Evolutionary conservation across 1,139 yeast species (phyloP).

Genomic region (Sugiyamaella castrensis): DNA sequence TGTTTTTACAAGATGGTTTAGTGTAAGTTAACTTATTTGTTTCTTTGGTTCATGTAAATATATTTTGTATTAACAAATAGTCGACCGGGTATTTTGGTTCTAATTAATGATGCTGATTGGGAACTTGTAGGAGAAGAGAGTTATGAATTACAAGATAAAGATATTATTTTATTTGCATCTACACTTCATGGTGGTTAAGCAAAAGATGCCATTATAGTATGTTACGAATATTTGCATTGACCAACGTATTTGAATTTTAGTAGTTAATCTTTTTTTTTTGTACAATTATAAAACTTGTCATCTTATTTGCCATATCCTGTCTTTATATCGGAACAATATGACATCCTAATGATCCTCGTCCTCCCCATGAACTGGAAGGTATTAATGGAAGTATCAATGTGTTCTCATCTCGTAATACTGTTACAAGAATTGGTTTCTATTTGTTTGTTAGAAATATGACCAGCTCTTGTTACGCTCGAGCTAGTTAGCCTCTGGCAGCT

Average conservation of each 20-base stretch:
- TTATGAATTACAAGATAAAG: slow-evolving; percentile 70
- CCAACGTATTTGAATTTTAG: no score
- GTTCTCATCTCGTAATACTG: slow-evolving; percentile 39
- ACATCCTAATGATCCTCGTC: slow-evolving; percentile 74
- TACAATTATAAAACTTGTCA: no score
- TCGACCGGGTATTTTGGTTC: slow-evolving; percentile 88
- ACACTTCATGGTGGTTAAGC: slow-evolving; percentile 89
- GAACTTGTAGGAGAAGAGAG: slow-evolving; percentile 88
- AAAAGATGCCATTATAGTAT: no score
- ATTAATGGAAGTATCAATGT: slow-evolving; percentile 39
- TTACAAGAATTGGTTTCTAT: slow-evolving; percentile 38
- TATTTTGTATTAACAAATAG: slow-evolving; percentile 32
- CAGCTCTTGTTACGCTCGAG: no score
- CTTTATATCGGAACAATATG: slow-evolving; percentile 49
- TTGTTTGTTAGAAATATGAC: slow-evolving; percentile 7
- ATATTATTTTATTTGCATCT: slow-evolving; percentile 80
- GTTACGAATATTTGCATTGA: no score
- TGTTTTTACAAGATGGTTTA: slow-evolving; percentile 75
- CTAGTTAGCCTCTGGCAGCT: background rate
- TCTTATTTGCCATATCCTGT: background rate
- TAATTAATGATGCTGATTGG: slow-evolving; percentile 96
- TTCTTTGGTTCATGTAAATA: background rate
- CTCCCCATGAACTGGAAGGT: slow-evolving; percentile 64
- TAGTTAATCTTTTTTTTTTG: background rate
- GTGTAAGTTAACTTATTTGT: slow-evolving; percentile 29